A percentile compares a stretch with the other conserved stretches of the same genome.
Evolutionary conservation across 2,329 filamentous ascomycete genomes (phyloP).

Genomic region (Pseudocercospora cruenta): DNA sequence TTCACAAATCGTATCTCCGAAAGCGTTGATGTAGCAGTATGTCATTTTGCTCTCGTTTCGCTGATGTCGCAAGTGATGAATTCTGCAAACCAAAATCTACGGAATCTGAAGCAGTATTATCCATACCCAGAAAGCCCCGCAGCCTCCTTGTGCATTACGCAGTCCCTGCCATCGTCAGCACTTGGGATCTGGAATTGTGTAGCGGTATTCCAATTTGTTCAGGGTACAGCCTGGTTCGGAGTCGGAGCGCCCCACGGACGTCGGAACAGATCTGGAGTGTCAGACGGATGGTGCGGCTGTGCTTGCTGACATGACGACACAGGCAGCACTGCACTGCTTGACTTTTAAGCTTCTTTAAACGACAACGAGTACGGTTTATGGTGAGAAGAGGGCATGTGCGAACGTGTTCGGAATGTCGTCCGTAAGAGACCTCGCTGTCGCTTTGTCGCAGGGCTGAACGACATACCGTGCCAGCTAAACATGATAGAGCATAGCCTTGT

Average conservation of each 20-base stretch:
- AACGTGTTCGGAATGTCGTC: neutral
- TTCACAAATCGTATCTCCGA: conserved; percentile 4
- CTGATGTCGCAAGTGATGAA: neutral
- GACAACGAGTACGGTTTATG: neutral
- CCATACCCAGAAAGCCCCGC: neutral
- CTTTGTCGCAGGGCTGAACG: neutral
- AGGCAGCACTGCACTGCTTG: neutral
- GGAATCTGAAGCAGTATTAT: neutral
- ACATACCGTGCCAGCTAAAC: neutral
- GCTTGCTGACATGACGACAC: neutral
- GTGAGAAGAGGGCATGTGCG: neutral
- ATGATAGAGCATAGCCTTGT: neutral
- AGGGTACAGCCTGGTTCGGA: conserved; percentile 4
- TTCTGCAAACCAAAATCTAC: neutral
- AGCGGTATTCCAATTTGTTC: neutral
- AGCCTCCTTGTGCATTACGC: neutral
- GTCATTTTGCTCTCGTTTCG: neutral
- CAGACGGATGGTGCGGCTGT: neutral
- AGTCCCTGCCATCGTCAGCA: conserved; percentile 3
- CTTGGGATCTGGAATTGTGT: neutral
- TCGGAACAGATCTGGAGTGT: neutral
- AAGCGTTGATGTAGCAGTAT: conserved; percentile 11
- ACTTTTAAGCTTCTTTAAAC: neutral
- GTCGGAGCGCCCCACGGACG: neutral
- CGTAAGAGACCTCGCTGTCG: neutral